Base-by-base conservation (phyloP, 768 basidiomycete species). In the Daedalea quercina region DNA sequence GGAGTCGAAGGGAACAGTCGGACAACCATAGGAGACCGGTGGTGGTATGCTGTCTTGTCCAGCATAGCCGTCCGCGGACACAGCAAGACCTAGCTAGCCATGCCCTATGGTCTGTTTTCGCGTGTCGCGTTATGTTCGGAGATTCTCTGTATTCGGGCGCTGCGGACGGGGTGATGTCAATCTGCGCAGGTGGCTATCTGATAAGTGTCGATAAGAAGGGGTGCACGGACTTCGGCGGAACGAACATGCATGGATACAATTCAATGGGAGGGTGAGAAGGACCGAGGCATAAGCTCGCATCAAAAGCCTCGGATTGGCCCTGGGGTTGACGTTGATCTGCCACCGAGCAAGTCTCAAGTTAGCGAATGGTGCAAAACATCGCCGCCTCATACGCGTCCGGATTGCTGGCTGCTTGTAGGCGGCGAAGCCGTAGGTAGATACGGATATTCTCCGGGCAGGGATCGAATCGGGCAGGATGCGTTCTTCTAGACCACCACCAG, bases 371-470 rank as follows among this genome's bases (percentile, higher is more conserved):
- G 13, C 37, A 40, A 40, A 40, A 15, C 17, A 6, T 3, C 13
- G 15, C 7, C 19, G 37, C 37, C 37, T 40, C 37, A 40, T 40
- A 40, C 37, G 37, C 37, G 37, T 3, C 37, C 37, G 37, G 17
- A 15, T 3, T 6, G 15, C 8, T 40, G 37, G 37, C 37, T 17
- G 37, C 37, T 3, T 17, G 19, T 15, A 40, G 19, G 37, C 19
- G 37, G 37, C 28, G 37, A 40, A 17, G 37, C 19, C 37, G 17
- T 6, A 40, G 11, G 48, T 49, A 49, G 48, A 49, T 49, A 49
- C 48, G 48, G 48, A 20, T 19, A 49, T 49, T 49, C 48, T 26
- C 48, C 48, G 48, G 48, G 13, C 9, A 13, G 35, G 3, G 19
- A 22, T 3, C 19, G 48, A 13, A 19, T 33, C 26, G 25, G 9